Conservation (phyloP, 129 eudicot genomes). For the Centrapalus pauciflorus region DNA sequence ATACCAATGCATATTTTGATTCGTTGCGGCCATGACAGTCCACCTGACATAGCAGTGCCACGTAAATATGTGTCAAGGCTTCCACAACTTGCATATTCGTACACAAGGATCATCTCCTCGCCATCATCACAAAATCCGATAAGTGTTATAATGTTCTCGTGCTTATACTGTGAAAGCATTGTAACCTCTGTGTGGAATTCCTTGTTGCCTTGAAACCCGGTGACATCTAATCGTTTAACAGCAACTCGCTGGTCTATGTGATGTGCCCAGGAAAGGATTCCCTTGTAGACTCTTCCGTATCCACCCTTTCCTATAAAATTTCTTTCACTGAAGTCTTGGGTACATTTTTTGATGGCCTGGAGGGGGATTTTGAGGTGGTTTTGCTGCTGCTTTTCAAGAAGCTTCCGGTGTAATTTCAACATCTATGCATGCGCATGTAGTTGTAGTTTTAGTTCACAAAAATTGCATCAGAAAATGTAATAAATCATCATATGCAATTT, state of each 20-base stretch:
- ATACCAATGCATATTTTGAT: constrained; percentile 1
- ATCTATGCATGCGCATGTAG: no score
- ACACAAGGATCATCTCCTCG: constrained; percentile 6
- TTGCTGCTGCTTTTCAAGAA: no score
- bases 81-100: neutral
- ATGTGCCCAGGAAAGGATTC: neutral
- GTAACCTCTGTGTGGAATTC: neutral
- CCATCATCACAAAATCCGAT: neutral
- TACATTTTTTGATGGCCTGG: neutral
- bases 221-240: constrained; percentile 1
- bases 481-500: no score
- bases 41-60: neutral
- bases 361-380: constrained; percentile 1
- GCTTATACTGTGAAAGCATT: constrained; percentile 3
- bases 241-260: neutral
- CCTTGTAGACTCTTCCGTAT: neutral
- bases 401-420: no score
- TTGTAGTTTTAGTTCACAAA: no score
- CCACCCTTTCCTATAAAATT: neutral
- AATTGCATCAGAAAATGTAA: no score
- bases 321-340: neutral
- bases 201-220: constrained; percentile 8
- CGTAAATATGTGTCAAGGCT: neutral
- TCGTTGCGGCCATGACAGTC: neutral
- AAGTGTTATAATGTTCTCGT: neutral